Evolutionary conservation across 495 filamentous ascomycete species (phyloP), one percentile per base, ranked within the genome.

Genomic region (Aspergillus avenaceus): DNA sequence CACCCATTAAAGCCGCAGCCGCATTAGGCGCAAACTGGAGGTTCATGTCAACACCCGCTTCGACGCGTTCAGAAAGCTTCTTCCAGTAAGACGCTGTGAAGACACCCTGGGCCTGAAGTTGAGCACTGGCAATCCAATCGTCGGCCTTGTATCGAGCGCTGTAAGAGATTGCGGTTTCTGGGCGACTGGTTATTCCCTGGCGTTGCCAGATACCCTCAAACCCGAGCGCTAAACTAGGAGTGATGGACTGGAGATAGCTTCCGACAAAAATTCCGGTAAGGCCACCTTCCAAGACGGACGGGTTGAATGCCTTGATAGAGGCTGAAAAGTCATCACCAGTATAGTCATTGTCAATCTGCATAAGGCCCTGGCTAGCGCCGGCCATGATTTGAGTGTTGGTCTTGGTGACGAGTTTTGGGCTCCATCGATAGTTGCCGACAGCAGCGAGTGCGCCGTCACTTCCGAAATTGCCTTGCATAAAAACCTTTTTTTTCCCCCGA

Each of bases 61-160:
- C 91, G 24, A 99, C 90, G 63, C 89, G 89, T 47, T 97, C 93
- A n/a, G 90, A 90, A 58, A 99, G 71, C 59, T 80, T 85, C 56
- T 87, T 83, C 95, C 95, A 99, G 80, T 92, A 99, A 5, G 90
- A 90, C n/a, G 90, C 84, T 58, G 86, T 88, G 45, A 99, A 68
- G 38, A 83, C 88, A 36, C 92, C 90, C 67, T 89, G 85, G 29
- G 84, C 82, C 63, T 95, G 84, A 23, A 96, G 65, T 61, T 96
- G 90, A 55, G 84, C 87, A 45, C 83, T 91, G 21, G 87, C 92
- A 60, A 96, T 84, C 90, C 91, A 99, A 58, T 95, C 90, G 21
- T 82, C 76, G 16, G 86, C 78, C 76, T 87, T 92, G 75, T 97
- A 99, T 64, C 85, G 84, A 52, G 84, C 92, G 58, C 82, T 85